Percentiles rank a stretch among this genome's conserved stretches.
These are phyloP conservation scores for Penicillium coprophilum DNA, from an alignment of 495 filamentous ascomycete genomes.

Conservation along the genomic window DNA sequence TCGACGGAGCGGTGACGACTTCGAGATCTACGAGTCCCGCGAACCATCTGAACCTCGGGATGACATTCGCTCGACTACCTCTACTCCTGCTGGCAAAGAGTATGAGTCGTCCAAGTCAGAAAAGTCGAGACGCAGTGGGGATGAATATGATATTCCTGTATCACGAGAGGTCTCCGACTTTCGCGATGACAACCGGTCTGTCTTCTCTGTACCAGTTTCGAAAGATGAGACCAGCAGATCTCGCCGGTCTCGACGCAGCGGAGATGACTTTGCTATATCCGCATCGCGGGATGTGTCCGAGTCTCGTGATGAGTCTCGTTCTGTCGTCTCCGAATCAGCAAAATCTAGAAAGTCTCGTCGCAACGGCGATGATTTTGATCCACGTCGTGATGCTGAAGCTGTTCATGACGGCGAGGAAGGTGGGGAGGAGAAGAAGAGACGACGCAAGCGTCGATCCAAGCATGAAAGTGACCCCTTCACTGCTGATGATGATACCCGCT, in stretches of 20 bases:
- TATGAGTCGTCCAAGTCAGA: neutral
- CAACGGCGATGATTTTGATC: constrained; percentile 26
- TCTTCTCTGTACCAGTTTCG: neutral
- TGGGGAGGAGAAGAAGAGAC: constrained; percentile 22
- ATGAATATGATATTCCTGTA: neutral
- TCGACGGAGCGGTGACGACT: constrained; percentile 8
- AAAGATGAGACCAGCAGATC: neutral
- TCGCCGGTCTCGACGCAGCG: constrained; percentile 1
- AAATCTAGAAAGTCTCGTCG: constrained; percentile 27
- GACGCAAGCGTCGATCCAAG: constrained; percentile 20
- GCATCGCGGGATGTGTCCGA: constrained; percentile 12
- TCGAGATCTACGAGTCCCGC: constrained; percentile 1
- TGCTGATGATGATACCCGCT: constrained; percentile 11
- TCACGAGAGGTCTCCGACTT: neutral
- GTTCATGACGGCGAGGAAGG: constrained; percentile 12
- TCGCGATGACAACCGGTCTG: neutral
- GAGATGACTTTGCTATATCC: constrained; percentile 1
- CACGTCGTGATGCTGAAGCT: constrained; percentile 9
- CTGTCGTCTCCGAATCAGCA: constrained; percentile 29
- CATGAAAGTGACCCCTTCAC: constrained; percentile 7
- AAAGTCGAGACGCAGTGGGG: neutral
- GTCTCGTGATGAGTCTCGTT: constrained; percentile 19
- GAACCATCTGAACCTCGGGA: neutral
- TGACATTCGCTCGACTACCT: neutral
- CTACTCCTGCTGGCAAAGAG: neutral